Percentiles rank a stretch among this genome's conserved stretches.
phyloP scores from a whole-genome alignment of 805 yeast genomes.

The Lipomyces yamadae region DNA sequence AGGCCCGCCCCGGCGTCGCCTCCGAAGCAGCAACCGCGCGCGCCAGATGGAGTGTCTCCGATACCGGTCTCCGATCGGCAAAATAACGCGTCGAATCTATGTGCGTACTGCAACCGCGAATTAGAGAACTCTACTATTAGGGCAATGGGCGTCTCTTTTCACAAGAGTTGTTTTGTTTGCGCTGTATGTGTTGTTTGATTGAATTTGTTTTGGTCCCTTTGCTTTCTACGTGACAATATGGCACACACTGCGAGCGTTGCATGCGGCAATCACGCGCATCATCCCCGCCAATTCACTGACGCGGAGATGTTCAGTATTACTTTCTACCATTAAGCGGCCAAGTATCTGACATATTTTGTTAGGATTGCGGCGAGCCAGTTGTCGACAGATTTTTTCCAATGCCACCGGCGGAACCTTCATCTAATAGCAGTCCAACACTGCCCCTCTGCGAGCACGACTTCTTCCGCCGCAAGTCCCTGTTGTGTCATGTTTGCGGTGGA shows the following conservation, averaged over 20 bases:
- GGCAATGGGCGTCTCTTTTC: conserved; percentile 30
- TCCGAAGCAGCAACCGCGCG: background rate
- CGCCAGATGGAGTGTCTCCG: background rate
- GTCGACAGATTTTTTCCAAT: conserved; percentile 88
- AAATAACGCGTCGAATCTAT: background rate
- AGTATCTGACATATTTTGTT: conserved; percentile 2
- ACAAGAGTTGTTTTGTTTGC: conserved; percentile 36
- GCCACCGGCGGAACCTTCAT: conserved; percentile 48
- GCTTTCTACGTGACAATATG: too few species aligned
- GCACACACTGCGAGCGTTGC: too few species aligned
- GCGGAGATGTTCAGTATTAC: background rate
- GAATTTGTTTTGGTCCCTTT: conserved; percentile 5
- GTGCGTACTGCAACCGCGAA: conserved; percentile 28
- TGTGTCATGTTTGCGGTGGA: conserved; percentile 83
- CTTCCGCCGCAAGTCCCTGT: conserved; percentile 78
- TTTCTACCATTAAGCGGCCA: background rate
- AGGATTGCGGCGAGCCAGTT: conserved; percentile 79
- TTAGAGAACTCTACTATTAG: conserved; percentile 33
- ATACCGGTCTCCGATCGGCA: background rate
- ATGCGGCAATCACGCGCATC: background rate
- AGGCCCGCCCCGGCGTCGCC: conserved; percentile 7
- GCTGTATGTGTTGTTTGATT: conserved; percentile 23
- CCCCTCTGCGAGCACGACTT: conserved; percentile 91
- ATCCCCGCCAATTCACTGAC: background rate
- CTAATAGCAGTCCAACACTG: conserved; percentile 42